Percentiles rank a stretch among this genome's conserved stretches.
These are phyloP conservation scores for Quercus parvula DNA, from an alignment of 306 rosid species.

Conservation along the genomic window DNA sequence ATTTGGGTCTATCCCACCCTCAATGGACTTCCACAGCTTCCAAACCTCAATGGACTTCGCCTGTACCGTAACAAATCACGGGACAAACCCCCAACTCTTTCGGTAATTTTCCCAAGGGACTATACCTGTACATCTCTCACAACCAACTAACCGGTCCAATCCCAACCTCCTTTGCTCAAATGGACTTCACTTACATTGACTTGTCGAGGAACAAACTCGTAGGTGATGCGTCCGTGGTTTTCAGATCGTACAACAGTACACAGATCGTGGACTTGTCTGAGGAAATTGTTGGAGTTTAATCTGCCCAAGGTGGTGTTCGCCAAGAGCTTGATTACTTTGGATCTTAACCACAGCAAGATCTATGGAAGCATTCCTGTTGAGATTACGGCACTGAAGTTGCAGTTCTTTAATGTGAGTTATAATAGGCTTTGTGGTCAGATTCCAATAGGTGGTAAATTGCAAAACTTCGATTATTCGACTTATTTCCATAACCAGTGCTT, in stretches of 20 bases:
- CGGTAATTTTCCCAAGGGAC: constrained; percentile 30
- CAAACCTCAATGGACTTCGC: constrained; percentile 19
- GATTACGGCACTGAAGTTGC: constrained; percentile 38
- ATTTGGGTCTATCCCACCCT: constrained; percentile 48
- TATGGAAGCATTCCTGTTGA: constrained; percentile 43
- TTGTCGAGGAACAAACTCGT: constrained; percentile 61
- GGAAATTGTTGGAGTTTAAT: constrained; percentile 56
- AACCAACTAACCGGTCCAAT: constrained; percentile 50
- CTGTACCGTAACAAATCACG: constrained; percentile 48
- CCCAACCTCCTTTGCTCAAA: constrained; percentile 40
- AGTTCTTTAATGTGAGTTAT: constrained; percentile 58
- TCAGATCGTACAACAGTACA: constrained; percentile 43
- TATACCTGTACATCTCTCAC: constrained; percentile 35
- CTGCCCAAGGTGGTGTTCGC: constrained; percentile 41
- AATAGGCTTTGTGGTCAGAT: constrained; percentile 63
- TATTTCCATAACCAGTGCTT: constrained; percentile 59
- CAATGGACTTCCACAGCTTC: constrained; percentile 45
- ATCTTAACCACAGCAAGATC: constrained; percentile 56
- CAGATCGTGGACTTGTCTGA: constrained; percentile 41
- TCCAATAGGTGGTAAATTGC: constrained; percentile 60
- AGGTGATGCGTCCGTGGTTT: constrained; percentile 65
- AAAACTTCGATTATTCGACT: constrained; percentile 33
- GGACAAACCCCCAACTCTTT: constrained; percentile 46
- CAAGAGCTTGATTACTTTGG: constrained; percentile 37
- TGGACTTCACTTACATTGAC: constrained; percentile 24